phyloP scores from a whole-genome alignment of 345 rosid species.

The Reutealis trisperma region DNA sequence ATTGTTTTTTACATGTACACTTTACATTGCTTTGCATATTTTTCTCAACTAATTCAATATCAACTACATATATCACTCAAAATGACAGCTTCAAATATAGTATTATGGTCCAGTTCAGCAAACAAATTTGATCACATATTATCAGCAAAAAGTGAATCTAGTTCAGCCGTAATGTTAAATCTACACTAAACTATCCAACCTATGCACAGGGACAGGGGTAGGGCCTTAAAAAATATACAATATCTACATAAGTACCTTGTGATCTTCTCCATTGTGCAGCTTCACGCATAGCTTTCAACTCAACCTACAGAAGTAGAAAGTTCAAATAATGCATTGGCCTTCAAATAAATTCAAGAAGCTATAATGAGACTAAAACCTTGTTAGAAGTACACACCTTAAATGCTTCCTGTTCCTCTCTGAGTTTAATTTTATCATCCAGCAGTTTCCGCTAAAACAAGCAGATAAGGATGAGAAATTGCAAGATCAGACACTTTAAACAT shows the following conservation, averaged over 20 bases:
- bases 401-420: constrained; percentile 79
- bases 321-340: background rate
- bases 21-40: no score
- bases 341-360: constrained; percentile 13
- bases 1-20: background rate
- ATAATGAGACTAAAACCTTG: constrained; percentile 3
- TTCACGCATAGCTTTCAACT: constrained; percentile 83
- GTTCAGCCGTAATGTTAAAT: background rate
- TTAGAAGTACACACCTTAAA: constrained; percentile 63
- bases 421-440: constrained; percentile 87
- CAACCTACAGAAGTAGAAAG: constrained; percentile 48
- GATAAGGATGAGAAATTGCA: background rate
- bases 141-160: background rate
- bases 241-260: constrained; percentile 47
- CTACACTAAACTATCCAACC: background rate
- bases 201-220: background rate
- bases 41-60: background rate
- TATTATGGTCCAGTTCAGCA: background rate
- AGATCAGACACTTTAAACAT: constrained; percentile 2
- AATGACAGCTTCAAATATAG: background rate
- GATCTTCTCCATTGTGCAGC: constrained; percentile 93
- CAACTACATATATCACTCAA: background rate
- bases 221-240: background rate
- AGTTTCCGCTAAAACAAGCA: constrained; percentile 62
- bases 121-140: background rate